A percentile compares a stretch with the other conserved stretches of the same genome.
phyloP scores from a whole-genome alignment of 768 basidiomycete species.

The Boletus reticulatus region DNA sequence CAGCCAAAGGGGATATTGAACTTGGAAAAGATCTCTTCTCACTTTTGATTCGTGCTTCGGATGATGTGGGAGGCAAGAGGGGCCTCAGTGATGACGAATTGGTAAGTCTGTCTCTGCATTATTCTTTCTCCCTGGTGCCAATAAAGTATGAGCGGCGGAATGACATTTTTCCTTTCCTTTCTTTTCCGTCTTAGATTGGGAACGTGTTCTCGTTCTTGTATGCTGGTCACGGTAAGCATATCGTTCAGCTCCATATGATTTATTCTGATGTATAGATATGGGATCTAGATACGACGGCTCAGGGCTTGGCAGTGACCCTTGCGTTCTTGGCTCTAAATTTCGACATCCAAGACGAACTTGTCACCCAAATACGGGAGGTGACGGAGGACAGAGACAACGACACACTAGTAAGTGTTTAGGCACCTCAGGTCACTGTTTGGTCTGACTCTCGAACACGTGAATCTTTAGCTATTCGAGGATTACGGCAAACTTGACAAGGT shows the following conservation, averaged over 20 bases:
- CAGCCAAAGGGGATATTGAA: background rate
- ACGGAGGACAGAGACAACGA: slow-evolving; percentile 15
- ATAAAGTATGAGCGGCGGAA: background rate
- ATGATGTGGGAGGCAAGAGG: slow-evolving; percentile 13
- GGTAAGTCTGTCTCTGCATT: background rate
- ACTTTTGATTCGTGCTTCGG: slow-evolving; percentile 15
- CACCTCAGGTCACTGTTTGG: background rate
- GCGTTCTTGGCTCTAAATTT: slow-evolving; percentile 29
- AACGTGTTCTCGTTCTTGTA: slow-evolving; percentile 51
- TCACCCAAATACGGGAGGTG: slow-evolving; percentile 26
- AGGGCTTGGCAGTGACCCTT: slow-evolving; percentile 30
- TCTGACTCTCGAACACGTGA: background rate
- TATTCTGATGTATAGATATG: background rate
- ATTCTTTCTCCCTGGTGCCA: too few species aligned
- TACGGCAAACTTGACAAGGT: slow-evolving; percentile 29
- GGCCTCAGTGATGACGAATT: slow-evolving; percentile 14
- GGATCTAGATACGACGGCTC: slow-evolving; percentile 30
- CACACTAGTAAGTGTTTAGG: slow-evolving; percentile 12
- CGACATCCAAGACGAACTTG: slow-evolving; percentile 32
- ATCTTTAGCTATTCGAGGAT: slow-evolving; percentile 22
- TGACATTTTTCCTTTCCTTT: background rate
- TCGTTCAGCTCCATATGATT: background rate
- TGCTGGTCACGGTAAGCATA: slow-evolving; percentile 51
- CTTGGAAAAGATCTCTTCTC: slow-evolving; percentile 14
- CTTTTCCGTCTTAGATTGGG: slow-evolving; percentile 42